Conservation (phyloP, 225 moss, liverwort and hornwort genomes). For the Bryum argenteum region DNA sequence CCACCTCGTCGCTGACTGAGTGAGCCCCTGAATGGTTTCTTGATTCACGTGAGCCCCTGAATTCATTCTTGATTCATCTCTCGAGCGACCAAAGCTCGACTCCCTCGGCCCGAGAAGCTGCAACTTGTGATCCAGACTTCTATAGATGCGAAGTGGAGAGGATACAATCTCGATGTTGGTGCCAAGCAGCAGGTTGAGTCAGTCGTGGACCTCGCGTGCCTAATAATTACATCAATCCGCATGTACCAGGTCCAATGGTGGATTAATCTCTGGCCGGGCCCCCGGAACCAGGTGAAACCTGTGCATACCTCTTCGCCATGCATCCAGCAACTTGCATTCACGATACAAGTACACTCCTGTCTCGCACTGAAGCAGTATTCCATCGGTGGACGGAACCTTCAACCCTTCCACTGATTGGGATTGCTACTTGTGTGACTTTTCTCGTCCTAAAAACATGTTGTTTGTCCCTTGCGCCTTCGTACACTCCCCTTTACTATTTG, state of each 20-base stretch:
- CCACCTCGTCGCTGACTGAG: background rate
- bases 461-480: slow-evolving; percentile 29
- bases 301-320: background rate
- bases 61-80: no score
- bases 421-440: slow-evolving; percentile 32
- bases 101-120: no score
- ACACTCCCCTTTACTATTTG: background rate
- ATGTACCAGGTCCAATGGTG: background rate
- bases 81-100: no score
- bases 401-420: slow-evolving; percentile 33
- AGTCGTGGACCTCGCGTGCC: background rate
- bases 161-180: slow-evolving; percentile 13
- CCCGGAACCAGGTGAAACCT: slow-evolving; percentile 14
- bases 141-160: no score
- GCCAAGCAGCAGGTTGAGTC: slow-evolving; percentile 1
- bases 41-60: no score
- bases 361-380: slow-evolving; percentile 9
- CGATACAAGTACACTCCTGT: background rate
- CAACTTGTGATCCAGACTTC: no score
- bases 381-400: slow-evolving; percentile 10
- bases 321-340: slow-evolving; percentile 26
- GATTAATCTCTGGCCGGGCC: slow-evolving; percentile 4
- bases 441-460: slow-evolving; percentile 38
- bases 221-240: background rate
- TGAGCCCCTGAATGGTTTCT: background rate